Base-by-base conservation (phyloP, 345 rosid genomes). In the Eucalyptus melliodora region DNA sequence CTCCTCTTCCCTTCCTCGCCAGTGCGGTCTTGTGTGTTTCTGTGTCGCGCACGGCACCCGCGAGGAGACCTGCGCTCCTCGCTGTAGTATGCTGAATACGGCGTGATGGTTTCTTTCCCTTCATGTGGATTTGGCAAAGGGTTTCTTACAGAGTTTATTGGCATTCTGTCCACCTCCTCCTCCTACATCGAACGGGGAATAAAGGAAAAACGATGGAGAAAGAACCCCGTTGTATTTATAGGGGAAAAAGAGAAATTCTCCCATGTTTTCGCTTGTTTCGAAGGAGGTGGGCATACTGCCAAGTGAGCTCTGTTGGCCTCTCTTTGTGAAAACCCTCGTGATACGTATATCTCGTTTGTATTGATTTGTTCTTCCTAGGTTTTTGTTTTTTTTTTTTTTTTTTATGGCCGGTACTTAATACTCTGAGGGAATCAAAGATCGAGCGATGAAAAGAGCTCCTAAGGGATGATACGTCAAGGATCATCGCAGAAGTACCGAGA, bases 151-250 rank as follows among this genome's bases (percentile, higher is more conserved):
- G 99, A 96, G 95, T 91, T 96, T 91, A 93, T 96, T 97, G 99
- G 99, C 99, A 97, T 97, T 97, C 99, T 97, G 99, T 97, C 99
- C 99, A 96, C 99, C 99, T 97, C 99, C 82, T 27, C 26, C n/a
- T 14, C 77, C 67, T 44, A n/a, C 86, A 77, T 16, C 24, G 27
- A 31, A 80, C 27, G 19, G 31, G 51, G 53, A n/a, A 65, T 81
- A 67, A 67, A 72, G 12, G 7, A 37, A 11, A 37, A 72, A 77
- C 83, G 47, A 77, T 40, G 24, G 47, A 77, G 85, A 40, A 11
- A 72, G 13, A 77, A n/a, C 40, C 47, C 85, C 12, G 85, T 11
- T 77, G 47, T 40, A 6, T 15, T 21, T 19, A 77, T 7, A 3
- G 85, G 85, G 85, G 45, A 37, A 77, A 77, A 77, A 40, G 8